phyloP scores from a whole-genome alignment of 2,329 filamentous ascomycete genomes.

The Aspergillus chevalieri region DNA sequence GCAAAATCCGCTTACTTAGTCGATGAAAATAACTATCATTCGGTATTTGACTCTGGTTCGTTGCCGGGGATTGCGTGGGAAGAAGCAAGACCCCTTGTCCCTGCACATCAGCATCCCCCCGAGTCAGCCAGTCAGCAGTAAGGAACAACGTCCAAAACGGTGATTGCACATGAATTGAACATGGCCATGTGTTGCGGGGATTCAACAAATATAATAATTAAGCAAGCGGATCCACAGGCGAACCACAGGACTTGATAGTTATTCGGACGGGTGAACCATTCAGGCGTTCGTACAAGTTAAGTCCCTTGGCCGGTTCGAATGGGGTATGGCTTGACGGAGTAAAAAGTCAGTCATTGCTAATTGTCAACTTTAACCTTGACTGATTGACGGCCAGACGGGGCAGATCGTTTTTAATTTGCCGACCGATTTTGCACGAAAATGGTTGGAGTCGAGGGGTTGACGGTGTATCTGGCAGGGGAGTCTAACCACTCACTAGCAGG shows the following conservation, averaged over 20 bases:
- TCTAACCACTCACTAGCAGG: background rate
- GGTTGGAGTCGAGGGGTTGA: background rate
- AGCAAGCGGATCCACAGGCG: background rate
- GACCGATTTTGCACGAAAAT: background rate
- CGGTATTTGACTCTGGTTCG: background rate
- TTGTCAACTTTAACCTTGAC: constrained; percentile 1
- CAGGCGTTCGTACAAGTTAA: background rate
- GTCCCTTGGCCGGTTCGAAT: background rate
- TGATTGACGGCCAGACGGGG: background rate
- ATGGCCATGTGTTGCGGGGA: background rate
- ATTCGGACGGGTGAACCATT: background rate
- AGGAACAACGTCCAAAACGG: background rate
- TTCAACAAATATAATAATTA: background rate
- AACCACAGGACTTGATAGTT: background rate
- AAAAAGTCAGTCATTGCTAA: background rate
- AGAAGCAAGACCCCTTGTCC: background rate
- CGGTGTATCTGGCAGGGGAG: too few species aligned
- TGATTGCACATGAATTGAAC: background rate
- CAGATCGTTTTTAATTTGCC: background rate
- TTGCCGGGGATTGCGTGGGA: background rate
- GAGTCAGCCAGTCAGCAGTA: background rate
- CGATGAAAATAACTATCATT: background rate
- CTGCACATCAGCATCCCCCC: background rate
- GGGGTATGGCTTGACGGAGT: background rate
- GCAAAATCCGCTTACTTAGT: background rate